Evolutionary conservation across 208 protist genomes (phyloP).

Genomic region (Tritrichomonas foetus): DNA sequence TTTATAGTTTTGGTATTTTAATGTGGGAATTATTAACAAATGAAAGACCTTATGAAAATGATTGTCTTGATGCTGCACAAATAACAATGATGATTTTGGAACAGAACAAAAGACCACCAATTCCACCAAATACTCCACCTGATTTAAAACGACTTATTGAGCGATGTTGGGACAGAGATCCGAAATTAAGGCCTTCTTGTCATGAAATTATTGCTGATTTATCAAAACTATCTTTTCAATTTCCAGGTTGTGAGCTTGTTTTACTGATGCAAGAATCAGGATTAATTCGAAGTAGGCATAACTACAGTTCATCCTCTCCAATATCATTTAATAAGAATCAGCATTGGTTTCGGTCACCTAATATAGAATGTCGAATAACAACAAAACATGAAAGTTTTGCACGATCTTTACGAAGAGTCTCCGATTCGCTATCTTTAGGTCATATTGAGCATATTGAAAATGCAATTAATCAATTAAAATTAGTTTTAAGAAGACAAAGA

Average conservation of each 20-base stretch:
- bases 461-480: neutral
- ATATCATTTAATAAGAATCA: neutral
- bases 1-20: conserved; percentile 59
- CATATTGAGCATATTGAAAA: neutral
- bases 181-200: neutral
- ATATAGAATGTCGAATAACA: neutral
- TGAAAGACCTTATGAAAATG: conserved; percentile 41
- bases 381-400: neutral
- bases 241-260: neutral
- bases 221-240: neutral
- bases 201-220: neutral
- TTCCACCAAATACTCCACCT: neutral
- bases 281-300: neutral
- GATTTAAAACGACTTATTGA: neutral
- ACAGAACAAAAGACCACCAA: neutral
- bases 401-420: neutral
- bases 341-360: neutral
- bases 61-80: neutral
- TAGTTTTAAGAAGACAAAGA: neutral
- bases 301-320: neutral
- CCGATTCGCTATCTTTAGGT: neutral
- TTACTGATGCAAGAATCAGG: neutral
- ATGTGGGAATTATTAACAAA: conserved; percentile 58
- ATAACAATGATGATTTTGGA: neutral
- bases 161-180: neutral